Percentiles rank a stretch among this genome's conserved stretches.
These are phyloP conservation scores for Capsella rubella DNA, from an alignment of 441 rosid genomes.

Conservation along the genomic window DNA sequence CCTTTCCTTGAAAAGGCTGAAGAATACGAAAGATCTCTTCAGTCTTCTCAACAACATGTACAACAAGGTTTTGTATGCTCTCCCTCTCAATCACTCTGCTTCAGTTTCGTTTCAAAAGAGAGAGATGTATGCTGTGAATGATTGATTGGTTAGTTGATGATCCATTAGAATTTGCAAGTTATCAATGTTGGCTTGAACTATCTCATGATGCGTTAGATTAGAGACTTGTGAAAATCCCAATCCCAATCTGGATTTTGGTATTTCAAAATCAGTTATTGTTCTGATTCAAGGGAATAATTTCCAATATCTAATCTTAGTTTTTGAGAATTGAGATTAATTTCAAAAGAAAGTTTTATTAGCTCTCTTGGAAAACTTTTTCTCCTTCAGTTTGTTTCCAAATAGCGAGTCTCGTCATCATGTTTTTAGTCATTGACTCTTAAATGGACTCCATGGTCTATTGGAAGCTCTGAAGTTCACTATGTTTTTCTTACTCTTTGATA, in stretches of 20 bases:
- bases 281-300: not conserved
- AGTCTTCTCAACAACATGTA: conserved; percentile 29
- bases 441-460: not conserved
- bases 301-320: not conserved
- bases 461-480: not conserved
- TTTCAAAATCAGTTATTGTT: not conserved
- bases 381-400: not conserved
- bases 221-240: not conserved
- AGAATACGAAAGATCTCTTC: conserved; percentile 42
- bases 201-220: not conserved
- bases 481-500: not conserved
- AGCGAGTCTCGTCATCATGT: not conserved
- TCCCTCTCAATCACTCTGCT: conserved; percentile 7
- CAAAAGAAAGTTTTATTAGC: not conserved
- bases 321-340: not conserved
- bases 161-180: not conserved
- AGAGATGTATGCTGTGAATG: not conserved
- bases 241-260: not conserved
- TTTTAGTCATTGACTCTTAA: not conserved
- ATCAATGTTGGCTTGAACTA: not conserved
- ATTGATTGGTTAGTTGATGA: conserved; percentile 2
- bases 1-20: conserved; percentile 65
- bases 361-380: no score
- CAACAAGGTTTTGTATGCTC: conserved; percentile 34
- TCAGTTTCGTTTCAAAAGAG: not conserved